A percentile compares a stretch with the other conserved stretches of the same genome.
These are phyloP conservation scores for Neurospora sp. DNA, from an alignment of 495 filamentous ascomycete species.

Conservation along the genomic window DNA sequence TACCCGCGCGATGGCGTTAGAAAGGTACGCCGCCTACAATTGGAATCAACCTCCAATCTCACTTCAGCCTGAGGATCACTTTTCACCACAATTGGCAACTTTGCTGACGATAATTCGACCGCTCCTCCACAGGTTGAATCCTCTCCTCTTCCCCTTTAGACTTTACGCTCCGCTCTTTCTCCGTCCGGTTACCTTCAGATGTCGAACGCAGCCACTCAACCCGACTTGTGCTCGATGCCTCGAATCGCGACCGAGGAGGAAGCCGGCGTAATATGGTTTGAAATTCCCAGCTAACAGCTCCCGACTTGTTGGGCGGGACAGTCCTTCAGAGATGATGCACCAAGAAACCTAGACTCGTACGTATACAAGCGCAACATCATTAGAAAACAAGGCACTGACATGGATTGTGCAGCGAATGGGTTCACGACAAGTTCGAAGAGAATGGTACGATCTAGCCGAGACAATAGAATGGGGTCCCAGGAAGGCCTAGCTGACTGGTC, in stretches of 20 bases:
- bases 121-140: conserved; percentile 23
- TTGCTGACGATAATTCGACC: background rate
- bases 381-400: conserved; percentile 10
- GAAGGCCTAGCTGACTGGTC: conserved; percentile 13
- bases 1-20: conserved; percentile 69
- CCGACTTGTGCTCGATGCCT: conserved; percentile 22
- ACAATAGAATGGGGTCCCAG: conserved; percentile 18
- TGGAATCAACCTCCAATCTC: background rate
- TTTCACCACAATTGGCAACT: background rate
- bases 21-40: conserved; percentile 48
- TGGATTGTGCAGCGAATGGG: conserved; percentile 60
- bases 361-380: conserved; percentile 10
- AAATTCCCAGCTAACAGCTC: conserved; percentile 24
- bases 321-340: conserved; percentile 40
- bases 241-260: conserved; percentile 19
- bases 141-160: conserved; percentile 18
- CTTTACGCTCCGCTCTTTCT: conserved; percentile 4
- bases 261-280: conserved; percentile 12
- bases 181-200: conserved; percentile 15
- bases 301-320: conserved; percentile 23
- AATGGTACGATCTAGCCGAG: conserved; percentile 23
- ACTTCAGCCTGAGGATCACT: background rate
- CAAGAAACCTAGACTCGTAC: conserved; percentile 44
- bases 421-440: conserved; percentile 80
- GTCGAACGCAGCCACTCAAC: conserved; percentile 19